These are phyloP conservation scores for Populus pruinosa DNA, from an alignment of 345 rosid genomes.

Conservation along the genomic window DNA sequence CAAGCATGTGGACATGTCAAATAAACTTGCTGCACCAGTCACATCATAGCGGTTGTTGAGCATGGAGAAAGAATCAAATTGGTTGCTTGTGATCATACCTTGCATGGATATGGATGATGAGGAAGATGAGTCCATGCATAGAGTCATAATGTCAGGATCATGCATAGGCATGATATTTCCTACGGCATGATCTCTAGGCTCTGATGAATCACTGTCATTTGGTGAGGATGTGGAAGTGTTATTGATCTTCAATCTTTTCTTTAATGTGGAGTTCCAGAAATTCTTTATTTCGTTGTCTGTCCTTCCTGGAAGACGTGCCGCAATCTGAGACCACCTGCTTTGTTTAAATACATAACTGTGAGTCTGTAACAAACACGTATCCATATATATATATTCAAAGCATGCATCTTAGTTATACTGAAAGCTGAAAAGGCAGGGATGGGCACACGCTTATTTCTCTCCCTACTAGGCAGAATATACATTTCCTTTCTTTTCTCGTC, in stretches of 20 bases:
- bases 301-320: slow-evolving; percentile 86
- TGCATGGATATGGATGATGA: slow-evolving; percentile 45
- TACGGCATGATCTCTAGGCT: slow-evolving; percentile 30
- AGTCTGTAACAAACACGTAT: background rate
- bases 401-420: background rate
- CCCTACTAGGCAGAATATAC: background rate
- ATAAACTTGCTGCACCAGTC: slow-evolving; percentile 29
- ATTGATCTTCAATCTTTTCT: slow-evolving; percentile 57
- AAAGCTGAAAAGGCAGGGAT: background rate
- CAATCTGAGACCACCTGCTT: slow-evolving; percentile 88
- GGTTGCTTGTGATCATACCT: slow-evolving; percentile 30
- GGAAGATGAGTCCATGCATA: slow-evolving; percentile 53
- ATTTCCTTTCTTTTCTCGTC: too few relatives aligned
- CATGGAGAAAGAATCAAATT: slow-evolving; percentile 41
- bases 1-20: slow-evolving; percentile 36
- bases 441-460: background rate
- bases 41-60: slow-evolving; percentile 31
- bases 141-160: slow-evolving; percentile 41
- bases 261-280: slow-evolving; percentile 86
- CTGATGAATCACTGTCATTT: slow-evolving; percentile 59
- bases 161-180: slow-evolving; percentile 44
- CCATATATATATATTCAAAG: background rate
- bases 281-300: slow-evolving; percentile 93
- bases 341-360: background rate
- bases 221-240: slow-evolving; percentile 44